Percentiles rank a stretch among this genome's conserved stretches.
Evolutionary conservation across 2,329 filamentous ascomycete species (phyloP).

Genomic region (Ophiostoma fasciatum): DNA sequence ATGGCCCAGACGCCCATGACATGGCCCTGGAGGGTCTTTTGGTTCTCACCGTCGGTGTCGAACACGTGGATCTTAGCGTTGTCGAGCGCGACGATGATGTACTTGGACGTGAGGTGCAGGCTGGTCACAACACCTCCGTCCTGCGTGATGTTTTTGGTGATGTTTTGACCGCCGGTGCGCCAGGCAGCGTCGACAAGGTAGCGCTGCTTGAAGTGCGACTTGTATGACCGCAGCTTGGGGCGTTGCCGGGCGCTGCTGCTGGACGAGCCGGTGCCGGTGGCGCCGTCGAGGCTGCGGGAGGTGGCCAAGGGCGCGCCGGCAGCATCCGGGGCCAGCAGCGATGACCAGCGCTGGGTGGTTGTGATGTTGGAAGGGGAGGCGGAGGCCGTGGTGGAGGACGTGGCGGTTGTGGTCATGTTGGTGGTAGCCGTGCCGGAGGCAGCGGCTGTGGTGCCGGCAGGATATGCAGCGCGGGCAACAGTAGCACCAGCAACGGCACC

Average conservation of each 20-base stretch:
- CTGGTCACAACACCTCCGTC: slow-evolving; percentile 96
- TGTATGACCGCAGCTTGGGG: slow-evolving; percentile 67
- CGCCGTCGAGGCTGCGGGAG: slow-evolving; percentile 42
- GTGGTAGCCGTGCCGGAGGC: too few relatives aligned
- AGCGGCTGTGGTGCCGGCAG: too few relatives aligned
- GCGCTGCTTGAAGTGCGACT: slow-evolving; percentile 93
- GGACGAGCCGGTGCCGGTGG: slow-evolving; percentile 19
- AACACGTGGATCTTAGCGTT: slow-evolving; percentile 99
- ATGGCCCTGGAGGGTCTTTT: slow-evolving; percentile 83
- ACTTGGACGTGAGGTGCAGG: slow-evolving; percentile 82
- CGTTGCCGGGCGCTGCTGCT: slow-evolving; percentile 20
- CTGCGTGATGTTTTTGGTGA: slow-evolving; percentile 78
- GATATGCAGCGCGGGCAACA: too few relatives aligned
- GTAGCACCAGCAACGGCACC: too few relatives aligned
- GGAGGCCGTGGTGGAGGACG: slow-evolving; percentile 22
- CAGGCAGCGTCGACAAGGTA: slow-evolving; percentile 96
- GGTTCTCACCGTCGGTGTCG: slow-evolving; percentile 74
- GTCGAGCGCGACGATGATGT: slow-evolving; percentile 93
- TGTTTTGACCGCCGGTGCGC: slow-evolving; percentile 78
- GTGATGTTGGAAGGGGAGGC: slow-evolving; percentile 23
- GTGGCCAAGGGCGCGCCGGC: slow-evolving; percentile 20
- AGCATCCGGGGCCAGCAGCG: slow-evolving; percentile 25
- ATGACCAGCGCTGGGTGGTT: too few relatives aligned
- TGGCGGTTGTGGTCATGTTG: too few relatives aligned
- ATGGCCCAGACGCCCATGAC: slow-evolving; percentile 99